Base-by-base conservation (phyloP, 1,284 basidiomycete genomes). In the Uromyces viciae-fabae region DNA sequence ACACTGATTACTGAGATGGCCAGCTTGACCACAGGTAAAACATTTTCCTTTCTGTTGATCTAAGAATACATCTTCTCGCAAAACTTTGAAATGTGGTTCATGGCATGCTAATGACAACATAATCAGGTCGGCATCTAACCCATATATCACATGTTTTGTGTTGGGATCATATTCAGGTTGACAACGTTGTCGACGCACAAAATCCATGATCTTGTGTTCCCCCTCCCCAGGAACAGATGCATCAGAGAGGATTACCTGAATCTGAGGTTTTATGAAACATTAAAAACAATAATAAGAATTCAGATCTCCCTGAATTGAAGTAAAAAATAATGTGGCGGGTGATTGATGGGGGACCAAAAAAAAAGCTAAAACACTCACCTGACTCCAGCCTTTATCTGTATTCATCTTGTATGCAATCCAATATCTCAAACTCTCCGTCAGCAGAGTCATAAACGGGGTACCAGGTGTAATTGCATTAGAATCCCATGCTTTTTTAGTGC, bases 131-230 rank as follows among this genome's bases (percentile, higher is more conserved):
- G 97, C 97, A 87, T 99, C 97, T 85, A 99, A 88, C 83, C 97
- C 97, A 87, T 99, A 99, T 83, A 99, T 98, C 82, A 98, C 95
- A 86, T 99, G 97, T 62, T 90, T 89, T 3, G 94, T 98, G 85
- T 99, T 99, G 40, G 97, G 92, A 86, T 99, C 92, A 87, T 98
- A 92, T 15, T 91, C 92, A 43, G 91, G 90, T 85, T 97, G 93
- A 68, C 90, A 89, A 71, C 97, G 90, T 85, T 98, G 95, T 69
- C 95, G 90, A 81, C 97, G 90, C 83, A 99, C 97, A 86, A 91
- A 98, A 85, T 99, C 97, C 94, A 99, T 98, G 83, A 99, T 98
- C 88, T 99, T 99, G 88, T 99, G 97, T 87, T 99, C 97, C 85
- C 97, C 97, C 87, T 99, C 97, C 83, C 96, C 96, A 0, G 96